Evolutionary conservation across 352 stramenopile genomes (phyloP), one percentile per base, ranked within the genome.

Genomic region (Elongisporangium anandrum): DNA sequence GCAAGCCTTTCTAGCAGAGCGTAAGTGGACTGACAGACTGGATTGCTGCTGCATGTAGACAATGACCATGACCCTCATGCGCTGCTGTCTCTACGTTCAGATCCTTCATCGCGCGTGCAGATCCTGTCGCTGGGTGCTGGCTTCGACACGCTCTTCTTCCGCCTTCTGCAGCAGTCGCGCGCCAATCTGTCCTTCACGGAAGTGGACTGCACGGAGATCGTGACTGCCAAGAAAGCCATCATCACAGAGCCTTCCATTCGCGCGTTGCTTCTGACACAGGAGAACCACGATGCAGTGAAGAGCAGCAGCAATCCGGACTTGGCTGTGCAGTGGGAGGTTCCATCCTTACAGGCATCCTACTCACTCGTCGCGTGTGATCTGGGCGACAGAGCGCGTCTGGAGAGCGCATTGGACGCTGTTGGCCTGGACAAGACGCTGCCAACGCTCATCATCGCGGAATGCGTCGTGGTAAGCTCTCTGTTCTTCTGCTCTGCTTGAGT

Each of bases 131-230:
- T 92, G 8, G 81, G 81, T 24, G 77, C 79, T 19, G 81, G 82
- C 10, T 92, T 89, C 54, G 82, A 92, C 68, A 90, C 80, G 45
- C 68, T 90, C 4, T 88, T 84, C 63, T 92, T 90, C 65, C 78
- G 80, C 45, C 52, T 92, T 10, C 49, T 76, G 17, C 56, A 75
- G 48, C 57, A 78, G 13, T 57, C 63, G 5, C 21, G 59, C 16
- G n/a, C 24, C 56, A 60, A 64, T 8, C 1, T 87, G 17, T 39
- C 50, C 3, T 83, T 89, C 38, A 63, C 71, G 6, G 82, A 92
- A 59, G 70, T 90, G 34, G 82, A 92, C 65, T 90, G 78, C 59
- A 63, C 75, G 3, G 64, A 60, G 20, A 90, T 92, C 54, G 72
- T 76, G 21, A 16, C 48, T 19, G 69, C 73, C 16, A 92, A 92